Evolutionary conservation across 1,139 yeast genomes (phyloP).

Genomic region (Saccharomyces uvarum): DNA sequence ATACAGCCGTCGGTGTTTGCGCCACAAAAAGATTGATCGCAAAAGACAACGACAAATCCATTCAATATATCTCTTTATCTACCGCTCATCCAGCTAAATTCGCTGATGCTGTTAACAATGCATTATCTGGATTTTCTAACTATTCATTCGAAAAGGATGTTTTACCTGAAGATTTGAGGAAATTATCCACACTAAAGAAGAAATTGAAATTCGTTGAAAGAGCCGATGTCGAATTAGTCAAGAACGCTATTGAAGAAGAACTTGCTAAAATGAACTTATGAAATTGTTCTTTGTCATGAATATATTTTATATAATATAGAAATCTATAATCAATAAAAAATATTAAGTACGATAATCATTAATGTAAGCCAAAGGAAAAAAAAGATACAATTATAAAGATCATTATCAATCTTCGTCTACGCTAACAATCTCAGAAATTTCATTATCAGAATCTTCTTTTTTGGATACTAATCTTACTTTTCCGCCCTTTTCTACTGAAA

Average conservation of each 20-base stretch:
- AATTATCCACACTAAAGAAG: conserved; percentile 61
- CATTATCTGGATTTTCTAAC: conserved; percentile 55
- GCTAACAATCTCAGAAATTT: neutral
- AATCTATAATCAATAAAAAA: conserved; percentile 2
- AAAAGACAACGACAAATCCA: conserved; percentile 38
- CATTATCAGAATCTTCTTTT: conserved; percentile 9
- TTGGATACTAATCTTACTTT: conserved; percentile 37
- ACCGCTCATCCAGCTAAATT: conserved; percentile 99
- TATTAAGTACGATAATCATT: conserved; percentile 1
- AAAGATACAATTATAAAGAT: neutral
- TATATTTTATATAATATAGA: conserved; percentile 1
- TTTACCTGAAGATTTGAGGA: conserved; percentile 78
- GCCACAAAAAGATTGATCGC: conserved; percentile 59
- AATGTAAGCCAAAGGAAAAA: neutral
- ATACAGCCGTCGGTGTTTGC: conserved; percentile 87
- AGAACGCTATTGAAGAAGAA: conserved; percentile 65
- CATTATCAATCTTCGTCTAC: neutral
- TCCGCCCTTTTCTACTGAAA: conserved; percentile 46
- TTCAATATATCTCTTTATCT: conserved; percentile 69
- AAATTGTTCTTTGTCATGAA: conserved; percentile 4
- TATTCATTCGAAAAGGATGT: conserved; percentile 85
- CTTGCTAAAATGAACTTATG: conserved; percentile 43
- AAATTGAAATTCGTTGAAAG: conserved; percentile 69
- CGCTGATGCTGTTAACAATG: conserved; percentile 86
- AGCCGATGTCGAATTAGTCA: conserved; percentile 66